These are phyloP conservation scores for Yamadazyma friedrichii DNA, from an alignment of 1,139 yeast genomes.

Conservation along the genomic window DNA sequence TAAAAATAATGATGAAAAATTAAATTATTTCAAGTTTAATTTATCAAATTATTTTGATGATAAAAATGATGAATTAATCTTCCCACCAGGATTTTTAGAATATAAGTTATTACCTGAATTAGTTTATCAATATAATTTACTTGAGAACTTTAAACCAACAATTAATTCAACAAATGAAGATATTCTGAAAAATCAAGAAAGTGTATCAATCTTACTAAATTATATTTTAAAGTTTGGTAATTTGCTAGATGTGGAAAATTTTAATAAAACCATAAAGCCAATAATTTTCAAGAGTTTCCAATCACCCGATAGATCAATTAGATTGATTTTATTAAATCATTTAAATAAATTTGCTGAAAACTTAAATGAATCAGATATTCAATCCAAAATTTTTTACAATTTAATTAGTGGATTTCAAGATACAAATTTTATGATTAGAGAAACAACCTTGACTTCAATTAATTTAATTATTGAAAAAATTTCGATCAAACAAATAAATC, in stretches of 20 bases:
- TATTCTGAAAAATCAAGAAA: constrained; percentile 35
- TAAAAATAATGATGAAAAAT: constrained; percentile 49
- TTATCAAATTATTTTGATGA: constrained; percentile 28
- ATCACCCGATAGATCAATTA: constrained; percentile 70
- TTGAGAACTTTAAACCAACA: constrained; percentile 21
- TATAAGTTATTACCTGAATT: constrained; percentile 69
- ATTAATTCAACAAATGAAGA: constrained; percentile 29
- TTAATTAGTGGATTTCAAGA: constrained; percentile 82
- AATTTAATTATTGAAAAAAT: constrained; percentile 64
- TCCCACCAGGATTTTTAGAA: constrained; percentile 63
- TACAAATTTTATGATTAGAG: constrained; percentile 75
- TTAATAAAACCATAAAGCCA: constrained; percentile 55
- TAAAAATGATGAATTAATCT: constrained; percentile 20
- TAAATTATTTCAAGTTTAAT: constrained; percentile 49
- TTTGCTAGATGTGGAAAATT: constrained; percentile 37
- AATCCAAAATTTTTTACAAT: constrained; percentile 65
- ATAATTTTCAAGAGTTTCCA: constrained; percentile 61
- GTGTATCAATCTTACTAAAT: constrained; percentile 43
- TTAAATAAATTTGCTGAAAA: constrained; percentile 55
- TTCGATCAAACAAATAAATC: constrained; percentile 79
- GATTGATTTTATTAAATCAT: constrained; percentile 66
- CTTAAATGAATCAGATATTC: constrained; percentile 61
- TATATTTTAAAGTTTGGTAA: constrained; percentile 47
- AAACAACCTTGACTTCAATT: constrained; percentile 75
- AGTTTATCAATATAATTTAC: constrained; percentile 31